phyloP scores from a whole-genome alignment of 208 protist genomes.

The Spongospora subterranea region DNA sequence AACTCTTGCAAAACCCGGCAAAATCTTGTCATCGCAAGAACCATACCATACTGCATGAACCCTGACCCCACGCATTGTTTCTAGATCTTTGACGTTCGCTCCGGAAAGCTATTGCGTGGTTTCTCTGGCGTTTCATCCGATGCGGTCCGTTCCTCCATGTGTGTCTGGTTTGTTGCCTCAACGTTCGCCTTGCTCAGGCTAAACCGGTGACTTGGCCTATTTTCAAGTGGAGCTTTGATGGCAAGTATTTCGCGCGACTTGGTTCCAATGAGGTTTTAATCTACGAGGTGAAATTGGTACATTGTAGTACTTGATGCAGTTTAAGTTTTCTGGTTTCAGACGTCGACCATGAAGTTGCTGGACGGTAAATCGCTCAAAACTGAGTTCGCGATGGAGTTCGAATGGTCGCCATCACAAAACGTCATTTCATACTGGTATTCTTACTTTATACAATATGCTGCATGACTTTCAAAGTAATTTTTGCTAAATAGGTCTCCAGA shows the following conservation, averaged over 20 bases:
- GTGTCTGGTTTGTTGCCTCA: background rate
- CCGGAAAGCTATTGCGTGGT: conserved; percentile 67
- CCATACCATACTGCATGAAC: no score
- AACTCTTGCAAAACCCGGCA: no score
- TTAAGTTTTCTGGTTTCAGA: background rate
- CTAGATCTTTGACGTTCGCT: conserved; percentile 76
- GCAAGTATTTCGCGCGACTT: conserved; percentile 76
- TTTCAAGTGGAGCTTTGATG: conserved; percentile 78
- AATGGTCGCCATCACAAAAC: conserved; percentile 52
- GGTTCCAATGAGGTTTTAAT: conserved; percentile 74
- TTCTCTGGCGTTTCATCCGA: conserved; percentile 60
- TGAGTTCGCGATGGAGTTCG: background rate
- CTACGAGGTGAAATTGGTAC: conserved; percentile 70
- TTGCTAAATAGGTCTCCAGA: background rate
- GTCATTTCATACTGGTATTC: background rate
- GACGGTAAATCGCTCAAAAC: conserved; percentile 58
- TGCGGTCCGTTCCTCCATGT: background rate
- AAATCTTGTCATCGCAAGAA: no score
- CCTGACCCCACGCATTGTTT: conserved; percentile 68
- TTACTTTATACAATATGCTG: background rate
- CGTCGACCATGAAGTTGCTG: conserved; percentile 73
- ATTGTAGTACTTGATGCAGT: background rate
- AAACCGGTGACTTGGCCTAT: conserved; percentile 68
- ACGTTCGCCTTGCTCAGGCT: background rate
- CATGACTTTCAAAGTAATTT: background rate